Percentiles rank a stretch among this genome's conserved stretches.
phyloP scores from a whole-genome alignment of 1,284 basidiomycete species.

The Coniferiporia weirii region DNA sequence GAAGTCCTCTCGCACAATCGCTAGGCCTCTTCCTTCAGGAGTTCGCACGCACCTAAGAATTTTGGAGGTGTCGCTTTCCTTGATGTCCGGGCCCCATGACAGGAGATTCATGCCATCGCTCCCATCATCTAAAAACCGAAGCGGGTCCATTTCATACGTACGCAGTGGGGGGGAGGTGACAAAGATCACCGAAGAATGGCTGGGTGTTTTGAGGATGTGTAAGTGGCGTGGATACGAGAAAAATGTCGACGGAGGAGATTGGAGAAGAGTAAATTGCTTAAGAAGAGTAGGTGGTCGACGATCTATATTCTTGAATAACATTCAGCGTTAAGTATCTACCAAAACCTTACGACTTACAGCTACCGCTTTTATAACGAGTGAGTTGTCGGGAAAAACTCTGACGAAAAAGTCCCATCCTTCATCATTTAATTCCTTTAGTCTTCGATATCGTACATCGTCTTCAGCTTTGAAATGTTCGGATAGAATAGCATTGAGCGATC shows the following conservation, averaged over 20 bases:
- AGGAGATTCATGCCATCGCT: slow-evolving; percentile 43
- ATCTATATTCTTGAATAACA: slow-evolving; percentile 66
- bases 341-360: slow-evolving; percentile 46
- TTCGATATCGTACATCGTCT: slow-evolving; percentile 41
- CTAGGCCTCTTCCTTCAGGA: slow-evolving; percentile 69
- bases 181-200: slow-evolving; percentile 43
- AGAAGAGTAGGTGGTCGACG: slow-evolving; percentile 84
- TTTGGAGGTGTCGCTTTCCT: slow-evolving; percentile 42
- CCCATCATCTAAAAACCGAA: slow-evolving; percentile 57
- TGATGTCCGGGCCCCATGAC: slow-evolving; percentile 34
- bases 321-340: neutral
- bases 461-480: slow-evolving; percentile 26
- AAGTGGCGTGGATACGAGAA: slow-evolving; percentile 43
- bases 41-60: slow-evolving; percentile 66
- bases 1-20: slow-evolving; percentile 49
- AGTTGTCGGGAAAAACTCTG: slow-evolving; percentile 67
- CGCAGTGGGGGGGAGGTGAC: slow-evolving; percentile 56
- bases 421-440: slow-evolving; percentile 53
- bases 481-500: slow-evolving; percentile 40
- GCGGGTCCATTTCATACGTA: slow-evolving; percentile 48
- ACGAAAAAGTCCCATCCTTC: slow-evolving; percentile 78
- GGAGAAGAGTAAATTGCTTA: slow-evolving; percentile 67
- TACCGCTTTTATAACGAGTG: slow-evolving; percentile 65
- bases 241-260: slow-evolving; percentile 47
- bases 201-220: slow-evolving; percentile 46